phyloP scores from a whole-genome alignment of 768 basidiomycete species.

The Hygrophorus russula region DNA sequence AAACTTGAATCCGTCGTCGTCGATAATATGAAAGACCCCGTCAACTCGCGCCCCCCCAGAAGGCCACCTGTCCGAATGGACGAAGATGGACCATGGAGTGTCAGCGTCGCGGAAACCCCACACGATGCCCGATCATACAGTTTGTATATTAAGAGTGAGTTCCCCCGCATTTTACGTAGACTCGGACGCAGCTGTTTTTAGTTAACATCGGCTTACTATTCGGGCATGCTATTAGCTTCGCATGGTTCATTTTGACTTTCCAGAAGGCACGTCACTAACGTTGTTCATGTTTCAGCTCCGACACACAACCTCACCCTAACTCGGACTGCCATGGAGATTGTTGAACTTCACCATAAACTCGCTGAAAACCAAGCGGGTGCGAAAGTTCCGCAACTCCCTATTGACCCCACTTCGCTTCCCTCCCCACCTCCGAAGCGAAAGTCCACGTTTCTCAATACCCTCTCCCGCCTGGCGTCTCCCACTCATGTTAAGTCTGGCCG shows the following conservation, averaged over 20 bases:
- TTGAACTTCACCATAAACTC: slow-evolving; percentile 77
- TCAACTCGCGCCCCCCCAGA: slow-evolving; percentile 27
- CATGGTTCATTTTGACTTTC: not conserved
- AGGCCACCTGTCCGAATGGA: slow-evolving; percentile 54
- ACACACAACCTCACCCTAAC: slow-evolving; percentile 86
- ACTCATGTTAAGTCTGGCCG: slow-evolving; percentile 41
- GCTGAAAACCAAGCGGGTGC: slow-evolving; percentile 47
- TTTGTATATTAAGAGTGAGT: slow-evolving; percentile 85
- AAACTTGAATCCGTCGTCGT: slow-evolving; percentile 14
- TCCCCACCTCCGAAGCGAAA: slow-evolving; percentile 56
- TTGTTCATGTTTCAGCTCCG: slow-evolving; percentile 42
- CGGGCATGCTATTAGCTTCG: not conserved
- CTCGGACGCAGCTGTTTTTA: slow-evolving; percentile 4
- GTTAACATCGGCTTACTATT: not conserved
- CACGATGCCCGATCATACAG: slow-evolving; percentile 64
- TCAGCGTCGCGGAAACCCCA: slow-evolving; percentile 80
- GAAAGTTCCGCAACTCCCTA: slow-evolving; percentile 50
- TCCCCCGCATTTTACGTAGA: slow-evolving; percentile 13
- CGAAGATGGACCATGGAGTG: slow-evolving; percentile 77
- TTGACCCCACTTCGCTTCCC: slow-evolving; percentile 44
- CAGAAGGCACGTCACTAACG: slow-evolving; percentile 2
- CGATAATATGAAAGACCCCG: slow-evolving; percentile 34
- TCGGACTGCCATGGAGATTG: slow-evolving; percentile 62
- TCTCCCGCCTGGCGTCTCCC: slow-evolving; percentile 74
- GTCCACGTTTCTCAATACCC: slow-evolving; percentile 77